Evolutionary conservation across 768 basidiomycete genomes (phyloP).

Genomic region (Filobasidium wieringae): DNA sequence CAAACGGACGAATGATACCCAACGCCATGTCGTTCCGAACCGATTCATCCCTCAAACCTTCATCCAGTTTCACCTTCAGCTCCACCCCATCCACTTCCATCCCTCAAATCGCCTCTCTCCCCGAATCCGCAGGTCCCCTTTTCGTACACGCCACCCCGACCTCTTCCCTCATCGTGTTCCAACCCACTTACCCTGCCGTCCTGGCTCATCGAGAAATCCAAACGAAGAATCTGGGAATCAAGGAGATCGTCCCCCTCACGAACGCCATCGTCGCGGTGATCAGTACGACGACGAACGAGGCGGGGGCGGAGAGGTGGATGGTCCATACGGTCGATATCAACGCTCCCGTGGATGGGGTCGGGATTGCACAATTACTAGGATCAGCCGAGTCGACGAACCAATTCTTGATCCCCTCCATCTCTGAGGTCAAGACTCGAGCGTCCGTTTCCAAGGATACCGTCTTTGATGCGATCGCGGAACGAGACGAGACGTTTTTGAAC

Average conservation of each 20-base stretch:
- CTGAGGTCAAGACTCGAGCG: background rate
- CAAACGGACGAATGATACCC: background rate
- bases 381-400: conserved; percentile 1
- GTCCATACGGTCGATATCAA: conserved; percentile 6
- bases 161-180: conserved; percentile 12
- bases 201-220: conserved; percentile 5
- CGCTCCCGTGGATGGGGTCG: conserved; percentile 9
- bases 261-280: background rate
- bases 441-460: background rate
- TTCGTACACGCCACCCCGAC: conserved; percentile 2
- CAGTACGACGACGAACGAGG: background rate
- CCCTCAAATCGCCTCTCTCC: background rate
- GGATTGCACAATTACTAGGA: conserved; percentile 15
- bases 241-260: background rate
- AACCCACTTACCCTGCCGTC: conserved; percentile 11
- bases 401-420: background rate
- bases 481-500: conserved; percentile 5
- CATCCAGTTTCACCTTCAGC: background rate
- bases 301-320: conserved; percentile 1
- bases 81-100: background rate
- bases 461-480: background rate
- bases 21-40: background rate
- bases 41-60: background rate
- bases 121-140: background rate
- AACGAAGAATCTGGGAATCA: background rate